These are phyloP conservation scores for Vanilla planifolia DNA, from an alignment of 106 monocot genomes.

Conservation along the genomic window DNA sequence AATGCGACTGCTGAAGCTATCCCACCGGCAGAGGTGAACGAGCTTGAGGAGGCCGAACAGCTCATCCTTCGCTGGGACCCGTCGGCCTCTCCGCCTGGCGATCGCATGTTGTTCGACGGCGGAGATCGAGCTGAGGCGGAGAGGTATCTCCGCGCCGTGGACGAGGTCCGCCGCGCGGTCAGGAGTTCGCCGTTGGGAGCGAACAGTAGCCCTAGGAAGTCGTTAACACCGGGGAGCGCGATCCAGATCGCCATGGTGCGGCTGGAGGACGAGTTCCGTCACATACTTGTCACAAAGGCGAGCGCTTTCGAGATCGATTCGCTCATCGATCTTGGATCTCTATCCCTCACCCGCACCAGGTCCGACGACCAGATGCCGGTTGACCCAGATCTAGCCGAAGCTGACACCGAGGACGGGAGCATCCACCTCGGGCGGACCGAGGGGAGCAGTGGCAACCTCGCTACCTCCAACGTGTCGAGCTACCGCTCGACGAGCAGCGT, in stretches of 20 bases:
- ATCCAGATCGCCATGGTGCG: conserved; percentile 80
- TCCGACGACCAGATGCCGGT: conserved; percentile 7
- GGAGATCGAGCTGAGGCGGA: conserved; percentile 30
- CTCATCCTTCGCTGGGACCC: not conserved
- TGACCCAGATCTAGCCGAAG: not conserved
- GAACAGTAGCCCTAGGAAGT: conserved; percentile 16
- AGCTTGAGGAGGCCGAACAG: not conserved
- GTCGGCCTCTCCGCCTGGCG: not conserved
- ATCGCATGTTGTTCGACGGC: conserved; percentile 6
- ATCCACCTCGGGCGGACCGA: conserved; percentile 6
- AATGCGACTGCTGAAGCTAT: too few species aligned
- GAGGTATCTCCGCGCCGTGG: conserved; percentile 43
- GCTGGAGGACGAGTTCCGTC: conserved; percentile 94
- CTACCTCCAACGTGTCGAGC: conserved; percentile 13
- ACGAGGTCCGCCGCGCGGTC: conserved; percentile 37
- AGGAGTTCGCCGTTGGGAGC: conserved; percentile 6
- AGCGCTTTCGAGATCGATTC: conserved; percentile 60
- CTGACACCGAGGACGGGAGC: not conserved
- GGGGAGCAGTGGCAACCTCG: not conserved
- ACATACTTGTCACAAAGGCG: conserved; percentile 54
- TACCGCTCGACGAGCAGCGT: conserved; percentile 51
- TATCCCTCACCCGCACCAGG: conserved; percentile 18
- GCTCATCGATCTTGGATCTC: conserved; percentile 47
- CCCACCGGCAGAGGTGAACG: not conserved
- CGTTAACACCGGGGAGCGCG: conserved; percentile 11